These are phyloP conservation scores for Aplosporella prunicola DNA, from an alignment of 2,329 filamentous ascomycete species.

Conservation along the genomic window DNA sequence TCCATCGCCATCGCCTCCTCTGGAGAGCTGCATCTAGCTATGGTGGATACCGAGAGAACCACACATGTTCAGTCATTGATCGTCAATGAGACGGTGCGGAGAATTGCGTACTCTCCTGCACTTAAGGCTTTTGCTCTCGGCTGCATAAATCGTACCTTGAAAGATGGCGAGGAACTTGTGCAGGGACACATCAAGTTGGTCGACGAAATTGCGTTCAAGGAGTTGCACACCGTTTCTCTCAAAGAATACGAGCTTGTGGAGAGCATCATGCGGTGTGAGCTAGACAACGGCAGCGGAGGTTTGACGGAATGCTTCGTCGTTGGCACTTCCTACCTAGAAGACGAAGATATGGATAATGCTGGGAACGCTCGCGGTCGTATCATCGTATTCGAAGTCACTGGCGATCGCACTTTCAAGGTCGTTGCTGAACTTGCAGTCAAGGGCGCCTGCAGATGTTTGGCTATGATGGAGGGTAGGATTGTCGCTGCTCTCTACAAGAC, in stretches of 20 bases:
- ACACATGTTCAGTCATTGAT: conserved; percentile 78
- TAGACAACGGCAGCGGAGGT: conserved; percentile 50
- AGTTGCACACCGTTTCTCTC: conserved; percentile 62
- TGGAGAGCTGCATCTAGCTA: conserved; percentile 65
- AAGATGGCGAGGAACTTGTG: conserved; percentile 62
- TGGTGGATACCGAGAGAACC: conserved; percentile 73
- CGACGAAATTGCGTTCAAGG: conserved; percentile 79
- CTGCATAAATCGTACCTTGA: conserved; percentile 66
- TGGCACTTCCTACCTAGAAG: conserved; percentile 72
- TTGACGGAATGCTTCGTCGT: conserved; percentile 75
- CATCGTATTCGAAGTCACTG: conserved; percentile 72
- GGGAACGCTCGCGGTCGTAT: conserved; percentile 61
- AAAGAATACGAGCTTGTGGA: conserved; percentile 69
- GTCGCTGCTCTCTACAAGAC: conserved; percentile 87
- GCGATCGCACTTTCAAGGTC: conserved; percentile 61
- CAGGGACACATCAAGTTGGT: conserved; percentile 78
- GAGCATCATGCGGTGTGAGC: conserved; percentile 66
- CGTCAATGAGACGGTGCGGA: conserved; percentile 72
- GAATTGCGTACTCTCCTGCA: conserved; percentile 73
- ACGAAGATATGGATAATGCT: conserved; percentile 40
- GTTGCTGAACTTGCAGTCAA: conserved; percentile 61
- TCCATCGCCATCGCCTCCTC: conserved; percentile 75
- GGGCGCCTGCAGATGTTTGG: conserved; percentile 72
- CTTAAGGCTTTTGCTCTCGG: conserved; percentile 80
- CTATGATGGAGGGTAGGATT: conserved; percentile 61